phyloP scores from a whole-genome alignment of 2,329 filamentous ascomycete genomes.

The Seiridium unicorne region DNA sequence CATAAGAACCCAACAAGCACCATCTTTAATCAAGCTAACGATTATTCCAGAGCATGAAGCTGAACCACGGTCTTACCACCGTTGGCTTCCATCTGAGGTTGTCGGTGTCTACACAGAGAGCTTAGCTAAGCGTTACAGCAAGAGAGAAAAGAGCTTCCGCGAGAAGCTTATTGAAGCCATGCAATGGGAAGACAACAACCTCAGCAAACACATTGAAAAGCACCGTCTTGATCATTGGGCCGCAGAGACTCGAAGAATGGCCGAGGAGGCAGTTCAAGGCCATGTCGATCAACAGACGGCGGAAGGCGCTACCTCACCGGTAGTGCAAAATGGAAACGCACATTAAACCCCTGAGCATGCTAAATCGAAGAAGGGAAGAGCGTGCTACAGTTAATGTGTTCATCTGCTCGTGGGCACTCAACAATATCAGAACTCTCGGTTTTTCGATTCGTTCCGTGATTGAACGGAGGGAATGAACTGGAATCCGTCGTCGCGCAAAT shows the following conservation, averaged over 20 bases:
- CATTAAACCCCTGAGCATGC: no score
- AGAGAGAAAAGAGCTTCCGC: slow-evolving; percentile 62
- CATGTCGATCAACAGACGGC: slow-evolving; percentile 24
- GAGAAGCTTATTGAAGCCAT: slow-evolving; percentile 71
- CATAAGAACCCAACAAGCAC: slow-evolving; percentile 20
- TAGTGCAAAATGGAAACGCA: no score
- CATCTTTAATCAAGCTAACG: slow-evolving; percentile 5
- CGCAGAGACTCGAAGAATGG: slow-evolving; percentile 10
- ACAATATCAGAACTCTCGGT: no score
- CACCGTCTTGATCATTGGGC: slow-evolving; percentile 66
- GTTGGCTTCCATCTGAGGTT: slow-evolving; percentile 50
- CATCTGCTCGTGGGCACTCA: no score
- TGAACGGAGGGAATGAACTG: no score
- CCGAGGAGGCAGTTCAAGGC: slow-evolving; percentile 18
- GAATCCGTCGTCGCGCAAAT: no score
- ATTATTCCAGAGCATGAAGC: slow-evolving; percentile 33
- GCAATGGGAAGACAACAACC: slow-evolving; percentile 65
- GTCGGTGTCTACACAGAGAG: slow-evolving; percentile 61
- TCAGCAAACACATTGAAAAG: slow-evolving; percentile 65
- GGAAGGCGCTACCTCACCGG: slow-evolving; percentile 14
- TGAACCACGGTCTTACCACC: slow-evolving; percentile 39
- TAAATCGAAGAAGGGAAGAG: no score
- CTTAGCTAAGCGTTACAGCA: slow-evolving; percentile 58
- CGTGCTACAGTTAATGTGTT: no score
- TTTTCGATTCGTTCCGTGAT: no score